Conservation (phyloP, 164 flowering plant species). For the Kingdonia uniflora region DNA sequence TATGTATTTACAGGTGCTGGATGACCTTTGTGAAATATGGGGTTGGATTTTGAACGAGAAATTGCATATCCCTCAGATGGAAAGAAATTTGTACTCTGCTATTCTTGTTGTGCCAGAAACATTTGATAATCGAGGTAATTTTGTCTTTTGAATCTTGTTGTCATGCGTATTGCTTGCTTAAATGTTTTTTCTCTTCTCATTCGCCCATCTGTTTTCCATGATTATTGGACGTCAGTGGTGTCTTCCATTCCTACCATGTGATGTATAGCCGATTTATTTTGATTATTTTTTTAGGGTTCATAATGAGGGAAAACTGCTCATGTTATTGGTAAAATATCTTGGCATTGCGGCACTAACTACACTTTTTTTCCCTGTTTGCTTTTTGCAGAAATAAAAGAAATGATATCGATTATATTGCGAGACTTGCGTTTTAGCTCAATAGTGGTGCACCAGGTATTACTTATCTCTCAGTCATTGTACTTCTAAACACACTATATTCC, state of each 20-base stretch:
- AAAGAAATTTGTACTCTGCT: constrained; percentile 69
- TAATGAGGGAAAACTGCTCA: too few relatives aligned
- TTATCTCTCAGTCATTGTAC: not conserved
- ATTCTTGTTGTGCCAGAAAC: constrained; percentile 89
- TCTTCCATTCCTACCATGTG: too few relatives aligned
- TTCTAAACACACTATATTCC: too few relatives aligned
- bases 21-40: constrained; percentile 85
- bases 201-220: too few relatives aligned
- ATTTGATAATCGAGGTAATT: constrained; percentile 85
- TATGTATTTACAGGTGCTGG: constrained; percentile 47
- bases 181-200: too few relatives aligned
- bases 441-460: constrained; percentile 85
- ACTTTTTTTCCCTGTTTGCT: not conserved
- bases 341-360: too few relatives aligned
- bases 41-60: constrained; percentile 87
- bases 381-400: constrained; percentile 75
- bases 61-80: constrained; percentile 50
- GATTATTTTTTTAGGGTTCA: too few relatives aligned
- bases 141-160: not conserved
- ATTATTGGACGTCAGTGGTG: too few relatives aligned
- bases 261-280: too few relatives aligned
- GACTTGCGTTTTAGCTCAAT: constrained; percentile 79
- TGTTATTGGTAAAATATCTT: too few relatives aligned
- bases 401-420: constrained; percentile 58
- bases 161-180: not conserved